Evolutionary conservation across 768 basidiomycete genomes (phyloP).

Genomic region (Melanogaster broomeanus): DNA sequence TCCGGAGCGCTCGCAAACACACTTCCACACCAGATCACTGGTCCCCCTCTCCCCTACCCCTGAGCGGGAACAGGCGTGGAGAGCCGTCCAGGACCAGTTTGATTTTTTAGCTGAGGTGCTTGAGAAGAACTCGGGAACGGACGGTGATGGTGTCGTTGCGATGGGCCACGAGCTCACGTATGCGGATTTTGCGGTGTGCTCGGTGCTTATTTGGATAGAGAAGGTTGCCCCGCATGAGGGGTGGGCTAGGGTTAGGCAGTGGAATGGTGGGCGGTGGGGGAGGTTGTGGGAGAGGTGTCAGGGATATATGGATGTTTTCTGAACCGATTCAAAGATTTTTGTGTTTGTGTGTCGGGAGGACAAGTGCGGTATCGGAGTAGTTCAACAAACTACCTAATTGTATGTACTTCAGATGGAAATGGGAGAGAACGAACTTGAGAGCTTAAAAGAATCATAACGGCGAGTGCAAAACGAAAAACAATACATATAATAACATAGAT

Average conservation of each 20-base stretch:
- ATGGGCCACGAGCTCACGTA: slow-evolving; percentile 70
- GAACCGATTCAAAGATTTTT: slow-evolving; percentile 17
- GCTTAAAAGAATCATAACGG: no score
- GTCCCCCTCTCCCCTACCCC: slow-evolving; percentile 32
- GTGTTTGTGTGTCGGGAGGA: background rate
- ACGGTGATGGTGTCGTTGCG: slow-evolving; percentile 63
- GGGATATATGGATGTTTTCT: slow-evolving; percentile 69
- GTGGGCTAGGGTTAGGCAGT: slow-evolving; percentile 66
- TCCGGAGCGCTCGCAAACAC: slow-evolving; percentile 52
- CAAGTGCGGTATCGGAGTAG: no score
- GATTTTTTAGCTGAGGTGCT: slow-evolving; percentile 62
- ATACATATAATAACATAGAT: no score
- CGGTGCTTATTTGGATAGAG: slow-evolving; percentile 75
- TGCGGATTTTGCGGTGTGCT: slow-evolving; percentile 73
- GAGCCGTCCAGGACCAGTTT: slow-evolving; percentile 64
- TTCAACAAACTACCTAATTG: no score
- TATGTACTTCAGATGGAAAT: no score
- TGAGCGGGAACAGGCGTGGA: slow-evolving; percentile 67
- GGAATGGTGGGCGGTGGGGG: slow-evolving; percentile 72
- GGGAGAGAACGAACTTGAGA: no score
- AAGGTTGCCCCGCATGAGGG: slow-evolving; percentile 72
- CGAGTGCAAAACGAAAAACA: no score
- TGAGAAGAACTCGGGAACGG: slow-evolving; percentile 63
- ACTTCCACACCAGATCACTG: slow-evolving; percentile 37
- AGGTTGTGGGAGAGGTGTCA: slow-evolving; percentile 61